Percentiles rank a stretch among this genome's conserved stretches.
Conservation (phyloP, 148 eudicot genomes). For the Cornus florida region DNA sequence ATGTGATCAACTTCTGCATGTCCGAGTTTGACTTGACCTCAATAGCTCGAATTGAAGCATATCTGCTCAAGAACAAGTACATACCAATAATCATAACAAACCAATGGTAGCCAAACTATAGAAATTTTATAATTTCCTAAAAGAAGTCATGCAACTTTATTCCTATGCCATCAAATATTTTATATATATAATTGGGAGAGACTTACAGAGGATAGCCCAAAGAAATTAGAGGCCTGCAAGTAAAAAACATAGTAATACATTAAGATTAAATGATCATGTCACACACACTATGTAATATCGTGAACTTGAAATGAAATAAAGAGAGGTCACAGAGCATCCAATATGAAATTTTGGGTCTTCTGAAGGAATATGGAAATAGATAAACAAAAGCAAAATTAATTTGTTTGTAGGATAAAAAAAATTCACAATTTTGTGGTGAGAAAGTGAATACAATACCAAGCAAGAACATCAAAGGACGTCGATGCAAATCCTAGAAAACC, state of each 20-base stretch:
- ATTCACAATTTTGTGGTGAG: too few relatives aligned
- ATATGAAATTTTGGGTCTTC: neutral
- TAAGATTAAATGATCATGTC: neutral
- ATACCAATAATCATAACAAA: neutral
- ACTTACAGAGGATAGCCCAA: slow-evolving; percentile 32
- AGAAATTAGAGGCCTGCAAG: slow-evolving; percentile 30
- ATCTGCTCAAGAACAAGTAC: neutral
- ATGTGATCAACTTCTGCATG: neutral
- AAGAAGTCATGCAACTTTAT: neutral
- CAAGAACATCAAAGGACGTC: too few relatives aligned
- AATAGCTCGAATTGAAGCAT: slow-evolving; percentile 9
- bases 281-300: neutral
- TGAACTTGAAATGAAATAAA: neutral
- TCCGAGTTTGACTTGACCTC: slow-evolving; percentile 3
- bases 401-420: too few relatives aligned
- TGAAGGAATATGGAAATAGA: neutral
- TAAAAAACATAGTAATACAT: neutral
- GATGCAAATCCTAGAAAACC: too few relatives aligned
- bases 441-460: too few relatives aligned
- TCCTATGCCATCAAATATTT: neutral
- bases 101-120: too few relatives aligned
- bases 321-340: neutral
- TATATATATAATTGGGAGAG: neutral
- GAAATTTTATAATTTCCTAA: neutral
- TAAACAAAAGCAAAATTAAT: neutral